Percentiles rank a stretch among this genome's conserved stretches.
phyloP scores from a whole-genome alignment of 805 yeast species.

The Yueomyces sinensis region DNA sequence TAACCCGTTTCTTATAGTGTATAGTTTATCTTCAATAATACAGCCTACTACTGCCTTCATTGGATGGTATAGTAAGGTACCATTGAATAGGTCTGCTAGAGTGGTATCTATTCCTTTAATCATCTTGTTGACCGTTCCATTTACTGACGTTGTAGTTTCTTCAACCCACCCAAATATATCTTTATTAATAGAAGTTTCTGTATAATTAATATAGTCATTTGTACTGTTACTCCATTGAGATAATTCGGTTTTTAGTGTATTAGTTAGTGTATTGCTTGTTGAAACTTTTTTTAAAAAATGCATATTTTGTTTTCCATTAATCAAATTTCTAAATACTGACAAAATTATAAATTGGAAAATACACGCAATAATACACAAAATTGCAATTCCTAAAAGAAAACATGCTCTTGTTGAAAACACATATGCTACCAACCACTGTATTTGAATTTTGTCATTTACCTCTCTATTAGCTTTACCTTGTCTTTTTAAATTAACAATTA shows the following conservation, averaged over 20 bases:
- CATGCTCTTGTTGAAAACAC: constrained; percentile 40
- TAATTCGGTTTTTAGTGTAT: constrained; percentile 23
- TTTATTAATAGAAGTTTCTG: constrained; percentile 44
- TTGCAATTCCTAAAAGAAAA: constrained; percentile 36
- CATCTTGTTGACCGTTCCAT: constrained; percentile 46
- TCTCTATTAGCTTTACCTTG: neutral
- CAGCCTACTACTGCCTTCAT: constrained; percentile 63
- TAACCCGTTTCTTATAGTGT: constrained; percentile 52
- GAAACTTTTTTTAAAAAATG: neutral
- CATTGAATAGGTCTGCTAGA: constrained; percentile 46
- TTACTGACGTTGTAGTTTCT: constrained; percentile 42
- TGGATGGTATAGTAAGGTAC: constrained; percentile 53
- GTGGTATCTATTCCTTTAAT: constrained; percentile 45
- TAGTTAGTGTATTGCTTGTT: constrained; percentile 3
- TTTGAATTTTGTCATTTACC: constrained; percentile 5
- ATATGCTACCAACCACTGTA: constrained; percentile 30
- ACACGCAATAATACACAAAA: constrained; percentile 43
- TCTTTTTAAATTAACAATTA: neutral
- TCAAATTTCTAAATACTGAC: constrained; percentile 5
- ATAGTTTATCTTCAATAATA: constrained; percentile 61
- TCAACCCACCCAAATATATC: constrained; percentile 56
- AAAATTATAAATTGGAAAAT: constrained; percentile 41
- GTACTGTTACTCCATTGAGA: constrained; percentile 41
- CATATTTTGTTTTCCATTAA: constrained; percentile 1
- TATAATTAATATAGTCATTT: constrained; percentile 36